These are phyloP conservation scores for Setaria viridis DNA, from an alignment of 202 grass and related monocot genomes.

Conservation along the genomic window DNA sequence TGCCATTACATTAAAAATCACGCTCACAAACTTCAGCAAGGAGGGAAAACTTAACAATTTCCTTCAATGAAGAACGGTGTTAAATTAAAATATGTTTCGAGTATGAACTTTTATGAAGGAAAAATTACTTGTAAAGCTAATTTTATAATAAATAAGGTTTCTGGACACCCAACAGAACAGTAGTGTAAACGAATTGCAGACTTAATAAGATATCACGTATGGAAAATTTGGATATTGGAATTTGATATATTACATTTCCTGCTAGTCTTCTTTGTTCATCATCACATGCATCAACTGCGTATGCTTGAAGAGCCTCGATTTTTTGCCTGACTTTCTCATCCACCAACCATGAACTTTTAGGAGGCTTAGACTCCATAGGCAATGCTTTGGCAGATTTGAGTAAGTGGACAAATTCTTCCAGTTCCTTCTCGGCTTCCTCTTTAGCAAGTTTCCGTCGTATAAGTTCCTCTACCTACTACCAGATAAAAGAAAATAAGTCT, in stretches of 20 bases:
- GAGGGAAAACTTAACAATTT: slow-evolving; percentile 7
- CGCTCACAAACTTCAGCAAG: slow-evolving; percentile 23
- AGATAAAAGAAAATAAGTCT: slow-evolving; percentile 57
- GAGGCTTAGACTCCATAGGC: slow-evolving; percentile 71
- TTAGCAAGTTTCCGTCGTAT: slow-evolving; percentile 75
- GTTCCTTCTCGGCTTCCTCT: slow-evolving; percentile 78
- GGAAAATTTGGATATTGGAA: slow-evolving; percentile 28
- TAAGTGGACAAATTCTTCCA: slow-evolving; percentile 84
- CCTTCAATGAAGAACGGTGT: slow-evolving; percentile 15
- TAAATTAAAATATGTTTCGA: slow-evolving; percentile 8
- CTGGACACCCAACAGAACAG: not conserved
- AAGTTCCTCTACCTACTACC: slow-evolving; percentile 96
- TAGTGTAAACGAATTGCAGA: not conserved
- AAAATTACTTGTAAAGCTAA: not conserved
- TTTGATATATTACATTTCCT: slow-evolving; percentile 76
- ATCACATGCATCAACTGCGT: slow-evolving; percentile 70
- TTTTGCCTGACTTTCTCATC: slow-evolving; percentile 79
- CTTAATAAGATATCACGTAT: slow-evolving; percentile 7
- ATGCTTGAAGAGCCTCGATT: slow-evolving; percentile 78
- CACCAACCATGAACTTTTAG: slow-evolving; percentile 77
- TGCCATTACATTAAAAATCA: slow-evolving; percentile 59
- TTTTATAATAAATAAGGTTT: not conserved
- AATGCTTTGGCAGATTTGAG: slow-evolving; percentile 78
- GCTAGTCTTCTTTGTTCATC: slow-evolving; percentile 81
- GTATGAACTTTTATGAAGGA: slow-evolving; percentile 9